Evolutionary conservation across 352 stramenopile species (phyloP).

Genomic region (Phytopythium sindhum): DNA sequence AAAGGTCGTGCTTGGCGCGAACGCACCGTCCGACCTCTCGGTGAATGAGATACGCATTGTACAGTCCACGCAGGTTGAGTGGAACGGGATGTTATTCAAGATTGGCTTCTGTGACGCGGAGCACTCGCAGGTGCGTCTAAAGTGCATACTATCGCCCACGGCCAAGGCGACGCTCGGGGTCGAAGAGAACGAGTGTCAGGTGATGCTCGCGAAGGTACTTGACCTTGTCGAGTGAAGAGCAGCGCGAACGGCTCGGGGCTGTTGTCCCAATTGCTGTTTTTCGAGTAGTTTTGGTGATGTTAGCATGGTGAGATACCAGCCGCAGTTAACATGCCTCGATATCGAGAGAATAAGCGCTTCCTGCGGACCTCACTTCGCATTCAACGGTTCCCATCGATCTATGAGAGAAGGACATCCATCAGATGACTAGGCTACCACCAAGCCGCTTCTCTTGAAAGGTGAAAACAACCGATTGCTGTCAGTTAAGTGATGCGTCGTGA

Average conservation of each 20-base stretch:
- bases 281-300: too few relatives aligned
- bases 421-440: too few relatives aligned
- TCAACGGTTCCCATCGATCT: neutral
- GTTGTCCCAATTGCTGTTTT: neutral
- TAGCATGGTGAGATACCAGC: too few relatives aligned
- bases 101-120: conserved; percentile 22
- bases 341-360: neutral
- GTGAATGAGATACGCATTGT: conserved; percentile 17
- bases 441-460: too few relatives aligned
- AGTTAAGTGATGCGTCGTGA: neutral
- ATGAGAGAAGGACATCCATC: neutral
- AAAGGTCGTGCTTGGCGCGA: conserved; percentile 11
- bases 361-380: neutral
- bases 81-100: conserved; percentile 17
- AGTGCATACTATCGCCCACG: conserved; percentile 17
- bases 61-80: conserved; percentile 9
- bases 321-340: neutral
- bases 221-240: conserved; percentile 17
- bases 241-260: neutral
- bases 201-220: conserved; percentile 27
- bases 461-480: neutral
- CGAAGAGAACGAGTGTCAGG: conserved; percentile 21
- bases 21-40: conserved; percentile 14
- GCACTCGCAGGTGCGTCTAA: conserved; percentile 30
- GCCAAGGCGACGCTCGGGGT: conserved; percentile 16